Evolutionary conservation across 208 protist species (phyloP), one percentile per base, ranked within the genome.

Genomic region (Tritrichomonas foetus): DNA sequence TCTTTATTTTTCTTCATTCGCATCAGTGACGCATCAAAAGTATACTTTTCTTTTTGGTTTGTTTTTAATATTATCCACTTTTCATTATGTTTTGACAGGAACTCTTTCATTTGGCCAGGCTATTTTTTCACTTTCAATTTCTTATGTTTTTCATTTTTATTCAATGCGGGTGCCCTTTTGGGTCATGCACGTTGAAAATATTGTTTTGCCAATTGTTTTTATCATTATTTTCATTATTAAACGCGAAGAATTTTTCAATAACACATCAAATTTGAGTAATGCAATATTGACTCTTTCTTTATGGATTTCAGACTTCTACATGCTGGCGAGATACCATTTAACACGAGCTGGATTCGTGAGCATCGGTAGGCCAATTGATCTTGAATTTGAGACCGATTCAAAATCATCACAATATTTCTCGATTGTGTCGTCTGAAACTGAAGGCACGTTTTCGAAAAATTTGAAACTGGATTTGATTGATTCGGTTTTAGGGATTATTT

Each of bases 101-200:
- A 47, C 53, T 61, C 2, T 61, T 27, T 55, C 78, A 30, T 16
- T 89, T n/a, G 44, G 47, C 33, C 78, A 89, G 30, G 13, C 47
- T 3, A 2, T 57, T 39, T 57, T 89, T 39, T 44, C 78, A 53
- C 27, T 89, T 50, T 55, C 25, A 22, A 57, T 89, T 57, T 44
- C 27, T 39, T 89, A 89, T 61, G 47, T 89, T 89, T 11, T 89
- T 5, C 44, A 89, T 49, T 89, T 89, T n/a, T 89, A 89, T 89
- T 53, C 47, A 9, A 25, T 44, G 41, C 25, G 78, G 57, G 78
- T 89, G 53, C 78, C 41, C 22, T 61, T 89, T 33, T 53, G 5
- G 33, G 41, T 89, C 30, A 44, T 89, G 25, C 78, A 89, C 39
- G 33, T 89, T 57, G 78, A 89, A 57, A 89, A 89, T 57, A 22